phyloP scores from a whole-genome alignment of 805 yeast species.

The Kluyveromyces nonfermentans region DNA sequence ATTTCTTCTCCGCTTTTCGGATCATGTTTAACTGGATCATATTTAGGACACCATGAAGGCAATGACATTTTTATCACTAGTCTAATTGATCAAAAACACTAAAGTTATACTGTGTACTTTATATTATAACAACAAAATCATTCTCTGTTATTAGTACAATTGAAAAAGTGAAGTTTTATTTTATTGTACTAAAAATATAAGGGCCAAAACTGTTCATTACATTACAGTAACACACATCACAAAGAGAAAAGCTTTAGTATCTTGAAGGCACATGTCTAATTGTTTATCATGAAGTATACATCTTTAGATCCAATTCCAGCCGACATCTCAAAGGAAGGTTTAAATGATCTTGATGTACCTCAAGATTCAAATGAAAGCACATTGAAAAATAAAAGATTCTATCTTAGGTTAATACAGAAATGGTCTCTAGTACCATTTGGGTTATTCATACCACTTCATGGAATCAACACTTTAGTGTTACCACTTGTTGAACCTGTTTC shows the following conservation, averaged over 20 bases:
- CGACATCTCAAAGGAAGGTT: slow-evolving; percentile 5
- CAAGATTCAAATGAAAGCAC: not conserved
- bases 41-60: slow-evolving; percentile 28
- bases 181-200: no score
- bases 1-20: slow-evolving; percentile 43
- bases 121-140: no score
- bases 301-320: slow-evolving; percentile 7
- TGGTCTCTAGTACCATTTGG: slow-evolving; percentile 18
- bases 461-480: slow-evolving; percentile 15
- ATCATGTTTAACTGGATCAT: slow-evolving; percentile 15
- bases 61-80: slow-evolving; percentile 5
- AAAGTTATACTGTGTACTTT: no score
- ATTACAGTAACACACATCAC: not conserved
- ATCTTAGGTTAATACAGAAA: slow-evolving; percentile 14
- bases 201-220: not conserved
- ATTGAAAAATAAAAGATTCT: not conserved
- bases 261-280: not conserved
- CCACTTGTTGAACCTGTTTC: slow-evolving; percentile 15
- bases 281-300: not conserved
- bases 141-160: no score
- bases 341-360: slow-evolving; percentile 1
- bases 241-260: not conserved
- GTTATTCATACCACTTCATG: slow-evolving; percentile 19
- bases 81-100: not conserved
- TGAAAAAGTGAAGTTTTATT: not conserved